Base-by-base conservation (phyloP, 331 rosid species). In the Malus hybrid region DNA sequence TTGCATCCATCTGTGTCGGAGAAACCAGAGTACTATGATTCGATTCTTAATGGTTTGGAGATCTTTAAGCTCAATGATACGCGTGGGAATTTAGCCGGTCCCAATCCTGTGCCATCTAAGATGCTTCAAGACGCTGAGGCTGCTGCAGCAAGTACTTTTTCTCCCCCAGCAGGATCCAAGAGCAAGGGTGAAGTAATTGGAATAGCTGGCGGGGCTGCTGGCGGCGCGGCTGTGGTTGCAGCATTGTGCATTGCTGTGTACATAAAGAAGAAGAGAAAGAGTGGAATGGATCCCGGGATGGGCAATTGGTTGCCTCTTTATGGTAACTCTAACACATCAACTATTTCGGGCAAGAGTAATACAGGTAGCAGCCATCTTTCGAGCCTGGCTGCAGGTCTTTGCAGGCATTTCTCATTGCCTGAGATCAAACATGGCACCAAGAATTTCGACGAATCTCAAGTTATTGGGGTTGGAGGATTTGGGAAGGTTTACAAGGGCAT, bases 381-480 rank as follows among this genome's bases (percentile, higher is more conserved):
- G 22, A 72, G 75, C 19, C 12, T 81, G 15, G 79, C 79, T 60
- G 82, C 70, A 22, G 81, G 80, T 46, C 78, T 77, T 0, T 87
- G 88, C 34, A 58, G 78, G 66, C 85, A 82, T 33, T 87, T 87
- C 63, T 80, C 88, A 24, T 74, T 87, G 5, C 33, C 66, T 0
- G 91, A 87, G 77, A 80, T 84, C 32, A 78, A 19, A 66, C 68
- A 77, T 16, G 88, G 87, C 18, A 78, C 85, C 22, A 84, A 78
- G 75, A 84, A 80, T 71, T 82, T 87, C 33, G 75, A 87, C 19
- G 84, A 87, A 16, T 77, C 85, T 28, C 75, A 82, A 20, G 82
- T 77, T 12, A 74, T 87, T 66, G 91, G 87, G 70, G 87, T 82
- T 82, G 88, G 88, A 72, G 88, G 91, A 24, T 87, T 84, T 75